Base-by-base conservation (phyloP, 1,139 yeast species). In the Meyerozyma guilliermondii region DNA sequence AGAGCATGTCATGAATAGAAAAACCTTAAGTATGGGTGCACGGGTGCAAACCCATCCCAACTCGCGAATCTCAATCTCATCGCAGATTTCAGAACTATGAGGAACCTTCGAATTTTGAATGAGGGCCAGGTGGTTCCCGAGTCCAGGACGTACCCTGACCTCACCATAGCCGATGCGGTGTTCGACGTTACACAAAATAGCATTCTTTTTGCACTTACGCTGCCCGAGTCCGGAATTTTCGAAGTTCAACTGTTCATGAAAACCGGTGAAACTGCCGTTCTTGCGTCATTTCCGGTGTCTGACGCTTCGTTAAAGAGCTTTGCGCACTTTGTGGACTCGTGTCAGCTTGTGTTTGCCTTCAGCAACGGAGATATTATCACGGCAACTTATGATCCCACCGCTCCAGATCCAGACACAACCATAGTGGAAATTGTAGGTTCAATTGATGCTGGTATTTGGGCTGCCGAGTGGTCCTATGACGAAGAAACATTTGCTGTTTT, bases 401-500 rank as follows among this genome's bases (percentile, higher is more conserved):
- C 57, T 2, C 70, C 78, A 1, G 82, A 83, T 54, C 69, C 72
- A 38, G 79, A 77, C 39, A 62, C 74, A 18, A 74, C 87, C 1
- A 50, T 72, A 3, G 80, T 83, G 26, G 88, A 83, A 56, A 83
- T 91, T 44, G 92, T 86, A 7, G 98, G 98, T 0, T 76, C 91
- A 18, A 81, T 92, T 27, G 97, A 89, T 54, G 78, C 73, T 34
- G 94, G 92, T 0, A 67, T 91, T 13, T 58, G 65, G 33, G 83
- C 88, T 17, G 94, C 96, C 0, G 57, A 66, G 37, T 94, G 98
- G 98, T 84, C 96, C 7, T 83, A 86, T 4, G 98, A 92, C 59
- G 96, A 91, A 55, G 98, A 92, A 58, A 78, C 89, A 1, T 66
- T 92, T 46, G 80, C 83, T 1, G 54, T 94, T 16, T 76, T 84